Evolutionary conservation across 441 rosid genomes (phyloP).

Genomic region (Erodium texanum): DNA sequence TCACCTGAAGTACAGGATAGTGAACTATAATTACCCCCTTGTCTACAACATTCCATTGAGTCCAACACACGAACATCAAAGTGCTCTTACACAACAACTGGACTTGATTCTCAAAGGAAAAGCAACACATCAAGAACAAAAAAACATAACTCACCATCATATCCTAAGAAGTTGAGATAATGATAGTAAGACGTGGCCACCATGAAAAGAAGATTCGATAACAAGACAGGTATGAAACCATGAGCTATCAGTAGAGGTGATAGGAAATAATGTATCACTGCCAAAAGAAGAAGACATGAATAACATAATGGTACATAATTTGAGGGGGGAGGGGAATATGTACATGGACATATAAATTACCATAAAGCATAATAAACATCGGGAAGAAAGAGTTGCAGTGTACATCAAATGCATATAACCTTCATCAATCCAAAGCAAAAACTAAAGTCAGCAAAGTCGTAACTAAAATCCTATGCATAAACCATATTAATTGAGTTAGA

Average conservation of each 20-base stretch:
- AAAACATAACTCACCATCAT: constrained; percentile 55
- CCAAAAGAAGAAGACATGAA: constrained; percentile 21
- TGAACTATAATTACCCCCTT: too few relatives aligned
- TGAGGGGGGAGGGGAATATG: not conserved
- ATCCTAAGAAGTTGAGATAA: constrained; percentile 94
- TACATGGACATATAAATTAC: constrained; percentile 32
- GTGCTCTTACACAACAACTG: not conserved
- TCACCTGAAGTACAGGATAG: too few relatives aligned
- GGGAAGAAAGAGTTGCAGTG: constrained; percentile 99
- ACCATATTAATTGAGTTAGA: not conserved
- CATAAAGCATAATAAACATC: constrained; percentile 80
- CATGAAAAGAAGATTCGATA: constrained; percentile 90
- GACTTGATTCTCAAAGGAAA: not conserved
- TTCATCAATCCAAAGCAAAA: constrained; percentile 24
- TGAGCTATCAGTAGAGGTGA: constrained; percentile 79
- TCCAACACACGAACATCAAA: too few relatives aligned
- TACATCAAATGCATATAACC: constrained; percentile 97
- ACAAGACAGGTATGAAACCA: constrained; percentile 70
- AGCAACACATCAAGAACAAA: not conserved
- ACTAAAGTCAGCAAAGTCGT: constrained; percentile 14
- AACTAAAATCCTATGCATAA: too few relatives aligned
- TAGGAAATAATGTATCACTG: constrained; percentile 83
- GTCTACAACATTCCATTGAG: not conserved
- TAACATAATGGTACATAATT: constrained; percentile 11
- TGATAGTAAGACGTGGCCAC: constrained; percentile 85